A percentile compares a stretch with the other conserved stretches of the same genome.
phyloP scores from a whole-genome alignment of 306 rosid species.

The Vigna angularis region DNA sequence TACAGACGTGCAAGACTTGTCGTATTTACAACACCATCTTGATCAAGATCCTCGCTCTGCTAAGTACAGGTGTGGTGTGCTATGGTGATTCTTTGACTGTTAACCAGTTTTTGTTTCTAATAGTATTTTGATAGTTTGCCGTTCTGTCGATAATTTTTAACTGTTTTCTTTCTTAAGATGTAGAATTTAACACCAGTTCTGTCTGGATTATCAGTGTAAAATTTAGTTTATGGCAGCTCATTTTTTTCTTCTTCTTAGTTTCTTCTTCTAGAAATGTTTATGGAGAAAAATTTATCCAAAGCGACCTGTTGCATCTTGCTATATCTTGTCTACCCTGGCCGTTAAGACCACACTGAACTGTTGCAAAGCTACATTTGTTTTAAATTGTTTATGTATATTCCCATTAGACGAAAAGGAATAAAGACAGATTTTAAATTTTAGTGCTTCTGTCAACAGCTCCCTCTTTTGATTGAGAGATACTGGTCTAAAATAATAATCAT shows the following conservation, averaged over 20 bases:
- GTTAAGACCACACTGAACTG: conserved; percentile 14
- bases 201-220: too few species aligned
- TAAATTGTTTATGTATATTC: conserved; percentile 4
- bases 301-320: neutral
- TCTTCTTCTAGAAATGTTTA: too few species aligned
- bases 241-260: too few species aligned
- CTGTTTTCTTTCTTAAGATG: conserved; percentile 31
- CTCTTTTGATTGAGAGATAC: conserved; percentile 7
- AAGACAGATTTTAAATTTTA: conserved; percentile 8
- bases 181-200: conserved; percentile 5
- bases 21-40: conserved; percentile 78
- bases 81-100: conserved; percentile 34
- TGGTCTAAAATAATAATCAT: conserved; percentile 13
- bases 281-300: too few species aligned
- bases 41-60: conserved; percentile 88
- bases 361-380: conserved; percentile 5
- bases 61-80: conserved; percentile 74
- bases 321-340: conserved; percentile 25
- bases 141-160: conserved; percentile 14
- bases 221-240: too few species aligned
- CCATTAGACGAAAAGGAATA: conserved; percentile 11
- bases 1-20: conserved; percentile 91
- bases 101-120: conserved; percentile 28
- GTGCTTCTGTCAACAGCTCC: conserved; percentile 2
- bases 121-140: neutral